Evolutionary conservation across 108 stramenopile species (phyloP).

Genomic region (Cyclotella kingstonii): DNA sequence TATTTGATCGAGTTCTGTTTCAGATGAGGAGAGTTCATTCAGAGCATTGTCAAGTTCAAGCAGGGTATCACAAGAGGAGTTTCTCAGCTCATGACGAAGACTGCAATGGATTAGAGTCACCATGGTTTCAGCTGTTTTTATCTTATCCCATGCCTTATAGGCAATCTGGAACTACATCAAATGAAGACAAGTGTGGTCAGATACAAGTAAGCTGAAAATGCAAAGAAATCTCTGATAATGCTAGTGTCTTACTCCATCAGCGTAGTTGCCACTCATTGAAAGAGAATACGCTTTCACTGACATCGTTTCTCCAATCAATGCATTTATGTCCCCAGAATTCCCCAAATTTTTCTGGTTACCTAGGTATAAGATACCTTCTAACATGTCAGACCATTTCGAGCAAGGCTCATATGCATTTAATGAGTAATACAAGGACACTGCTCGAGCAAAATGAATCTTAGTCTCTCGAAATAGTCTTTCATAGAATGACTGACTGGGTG

Average conservation of each 20-base stretch:
- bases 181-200: background rate
- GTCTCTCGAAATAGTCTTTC: conserved; percentile 22
- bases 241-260: conserved; percentile 14
- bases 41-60: conserved; percentile 41
- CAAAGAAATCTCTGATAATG: background rate
- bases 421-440: conserved; percentile 36
- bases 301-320: conserved; percentile 18
- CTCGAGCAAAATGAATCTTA: conserved; percentile 16
- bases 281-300: conserved; percentile 35
- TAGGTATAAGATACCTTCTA: conserved; percentile 10
- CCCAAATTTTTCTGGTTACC: background rate
- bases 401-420: conserved; percentile 14
- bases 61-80: conserved; percentile 29
- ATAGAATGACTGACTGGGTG: conserved; percentile 2
- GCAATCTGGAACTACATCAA: conserved; percentile 14
- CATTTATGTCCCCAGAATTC: conserved; percentile 4
- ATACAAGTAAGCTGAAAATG: background rate
- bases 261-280: conserved; percentile 29
- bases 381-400: conserved; percentile 30
- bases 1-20: conserved; percentile 10
- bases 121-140: conserved; percentile 27
- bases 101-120: conserved; percentile 41
- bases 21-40: conserved; percentile 23
- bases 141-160: conserved; percentile 34
- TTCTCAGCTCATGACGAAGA: conserved; percentile 22